Evolutionary conservation across 2,329 filamentous ascomycete species (phyloP).

Genomic region (Nemania serpens): DNA sequence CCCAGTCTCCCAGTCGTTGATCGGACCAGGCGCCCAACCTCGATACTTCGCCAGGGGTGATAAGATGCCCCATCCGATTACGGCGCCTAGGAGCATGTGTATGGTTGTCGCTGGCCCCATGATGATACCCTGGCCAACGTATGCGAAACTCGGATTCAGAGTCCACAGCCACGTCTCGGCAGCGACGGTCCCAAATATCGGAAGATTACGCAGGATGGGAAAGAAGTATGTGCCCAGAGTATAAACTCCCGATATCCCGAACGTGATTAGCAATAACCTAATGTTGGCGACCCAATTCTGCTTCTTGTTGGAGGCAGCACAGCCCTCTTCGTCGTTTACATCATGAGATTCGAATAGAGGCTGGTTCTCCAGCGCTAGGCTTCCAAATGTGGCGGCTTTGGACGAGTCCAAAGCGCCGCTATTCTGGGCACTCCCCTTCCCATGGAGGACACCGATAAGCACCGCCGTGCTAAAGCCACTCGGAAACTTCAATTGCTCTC

Average conservation of each 20-base stretch:
- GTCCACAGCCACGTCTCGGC: slow-evolving; percentile 91
- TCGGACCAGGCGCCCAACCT: slow-evolving; percentile 87
- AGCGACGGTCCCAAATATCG: slow-evolving; percentile 76
- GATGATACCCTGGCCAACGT: slow-evolving; percentile 96
- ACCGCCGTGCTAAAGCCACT: slow-evolving; percentile 94
- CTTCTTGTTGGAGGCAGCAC: slow-evolving; percentile 43
- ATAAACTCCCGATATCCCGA: slow-evolving; percentile 64
- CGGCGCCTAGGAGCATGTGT: slow-evolving; percentile 90
- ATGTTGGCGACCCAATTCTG: slow-evolving; percentile 55
- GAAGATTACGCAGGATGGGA: slow-evolving; percentile 81
- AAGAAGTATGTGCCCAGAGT: slow-evolving; percentile 90
- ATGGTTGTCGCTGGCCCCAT: slow-evolving; percentile 96
- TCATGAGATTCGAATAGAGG: slow-evolving; percentile 33
- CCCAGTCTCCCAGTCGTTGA: slow-evolving; percentile 86
- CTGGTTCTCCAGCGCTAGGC: slow-evolving; percentile 42
- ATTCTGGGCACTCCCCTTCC: slow-evolving; percentile 51
- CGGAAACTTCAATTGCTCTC: slow-evolving; percentile 90
- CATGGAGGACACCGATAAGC: slow-evolving; percentile 89
- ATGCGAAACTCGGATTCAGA: slow-evolving; percentile 94
- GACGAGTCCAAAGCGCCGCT: slow-evolving; percentile 36
- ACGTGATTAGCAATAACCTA: slow-evolving; percentile 60
- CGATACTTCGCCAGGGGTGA: slow-evolving; percentile 84
- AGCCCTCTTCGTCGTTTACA: slow-evolving; percentile 30
- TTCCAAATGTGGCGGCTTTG: slow-evolving; percentile 41
- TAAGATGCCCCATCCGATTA: slow-evolving; percentile 87